These are phyloP conservation scores for Fusarium verticillioides DNA, from an alignment of 2,329 filamentous ascomycete species.

Conservation along the genomic window DNA sequence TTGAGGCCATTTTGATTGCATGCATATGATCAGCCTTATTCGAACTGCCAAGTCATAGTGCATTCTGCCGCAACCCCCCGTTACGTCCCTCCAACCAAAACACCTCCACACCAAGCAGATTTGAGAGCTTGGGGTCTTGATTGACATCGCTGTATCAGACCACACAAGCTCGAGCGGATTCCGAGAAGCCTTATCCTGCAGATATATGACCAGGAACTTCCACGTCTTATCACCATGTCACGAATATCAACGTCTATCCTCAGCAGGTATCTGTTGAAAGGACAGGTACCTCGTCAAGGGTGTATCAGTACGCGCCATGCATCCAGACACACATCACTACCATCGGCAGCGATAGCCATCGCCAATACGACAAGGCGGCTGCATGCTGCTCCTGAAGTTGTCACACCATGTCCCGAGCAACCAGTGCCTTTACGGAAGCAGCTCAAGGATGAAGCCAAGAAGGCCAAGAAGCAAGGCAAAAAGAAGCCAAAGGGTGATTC, in stretches of 20 bases:
- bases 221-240: conserved; percentile 50
- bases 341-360: conserved; percentile 19
- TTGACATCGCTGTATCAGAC: background rate
- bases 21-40: background rate
- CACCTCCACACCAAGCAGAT: background rate
- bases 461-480: conserved; percentile 72
- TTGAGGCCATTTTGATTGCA: background rate
- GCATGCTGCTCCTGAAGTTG: conserved; percentile 47
- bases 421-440: conserved; percentile 73
- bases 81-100: background rate
- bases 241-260: conserved; percentile 57
- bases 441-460: conserved; percentile 76
- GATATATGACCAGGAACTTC: no score
- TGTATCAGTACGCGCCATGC: conserved; percentile 50
- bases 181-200: background rate
- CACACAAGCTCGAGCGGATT: background rate
- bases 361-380: conserved; percentile 40
- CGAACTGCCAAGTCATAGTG: conserved; percentile 5
- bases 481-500: conserved; percentile 58
- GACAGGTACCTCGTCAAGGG: conserved; percentile 55
- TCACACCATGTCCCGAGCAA: conserved; percentile 32
- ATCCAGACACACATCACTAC: conserved; percentile 26
- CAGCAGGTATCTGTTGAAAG: conserved; percentile 61
- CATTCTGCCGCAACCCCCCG: conserved; percentile 5
- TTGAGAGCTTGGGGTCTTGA: background rate